Base-by-base conservation (phyloP, 768 basidiomycete species). In the Cubamyces sp. region DNA sequence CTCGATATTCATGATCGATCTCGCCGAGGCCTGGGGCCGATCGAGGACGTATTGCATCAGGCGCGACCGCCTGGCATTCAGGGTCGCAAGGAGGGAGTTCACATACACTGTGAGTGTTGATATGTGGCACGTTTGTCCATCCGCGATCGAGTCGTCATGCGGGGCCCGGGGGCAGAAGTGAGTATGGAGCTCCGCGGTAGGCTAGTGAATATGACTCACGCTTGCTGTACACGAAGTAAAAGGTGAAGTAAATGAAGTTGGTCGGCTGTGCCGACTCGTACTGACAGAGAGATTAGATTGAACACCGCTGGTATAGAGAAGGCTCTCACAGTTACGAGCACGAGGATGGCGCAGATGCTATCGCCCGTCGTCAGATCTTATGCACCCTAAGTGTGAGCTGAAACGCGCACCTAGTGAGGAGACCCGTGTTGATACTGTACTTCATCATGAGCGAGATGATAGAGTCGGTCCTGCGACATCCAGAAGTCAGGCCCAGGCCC, bases 151-250 rank as follows among this genome's bases (percentile, higher is more conserved):
- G 8, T 30, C 28, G 28, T 30, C 8, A 8, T 8, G 28, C 8
- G 28, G 8, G n/a, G n/a, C n/a, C n/a, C n/a, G n/a, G 28, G 8
- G 28, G 8, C 28, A 8, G 28, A 3, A 11, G 11, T 34, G 5
- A 34, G 34, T 9, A 9, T 1, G 4, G 34, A 34, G 6, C 6
- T 34, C 34, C 9, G 34, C 9, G 34, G 9, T 5, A 11, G 11
- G 9, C 9, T 34, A 9, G 1, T 34, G 34, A 11, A 34, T 11
- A 34, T 9, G 39, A 57, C 66, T 21, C 26, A 68, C 66, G 54
- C 28, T 68, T 68, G 55, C 66, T 65, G 28, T 63, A 59, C 9
- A 62, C 54, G 52, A 68, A 68, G 59, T 65, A 68, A 48, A 65
- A 68, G 5, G 59, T 57, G 21, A 62, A 63, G 48, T 65, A 68